Evolutionary conservation across 2,329 filamentous ascomycete species (phyloP), one percentile per base, ranked within the genome.

Genomic region (Arthrobotrys musiformis): DNA sequence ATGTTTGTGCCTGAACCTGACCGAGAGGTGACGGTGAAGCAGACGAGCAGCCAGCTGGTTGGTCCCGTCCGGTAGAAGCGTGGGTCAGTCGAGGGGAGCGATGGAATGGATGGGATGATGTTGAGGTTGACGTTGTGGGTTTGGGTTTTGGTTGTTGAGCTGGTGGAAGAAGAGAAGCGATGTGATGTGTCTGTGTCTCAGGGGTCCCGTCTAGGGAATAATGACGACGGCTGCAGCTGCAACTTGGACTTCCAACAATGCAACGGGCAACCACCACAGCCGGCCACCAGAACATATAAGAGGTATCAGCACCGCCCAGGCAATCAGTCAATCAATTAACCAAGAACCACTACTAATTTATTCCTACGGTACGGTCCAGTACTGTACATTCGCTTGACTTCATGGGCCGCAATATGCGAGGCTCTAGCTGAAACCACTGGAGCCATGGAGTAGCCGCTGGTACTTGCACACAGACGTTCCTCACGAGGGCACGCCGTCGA

Each of bases 81-180:
- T 61, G 52, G 40, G 42, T 19, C 22, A 35, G 40, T 40, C 33
- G 60, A 66, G 46, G 33, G 48, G 58, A 58, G 56, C 28, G 26
- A 48, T 33, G 60, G 42, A 33, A 40, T 40, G 72, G 52, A 44
- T 42, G 28, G 17, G 46, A 54, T 77, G 66, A 67, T 77, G 73
- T 70, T 77, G 66, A 77, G 66, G 73, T 70, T 70, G 73, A 70
- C 60, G 73, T 77, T 77, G 66, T 24, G 58, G 48, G 15, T 4
- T 42, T 56, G 30, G 44, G 58, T 19, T 67, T 26, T 69, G 40
- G 52, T 37, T 48, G 40, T 60, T 44, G 64, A 37, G 37, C 19
- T 19, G 68, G 44, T 44, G 68, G 68, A 67, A 75, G 68, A 67
- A 75, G 56, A 70, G 73, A 77, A 77, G 73, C 73, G 73, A 77